Conservation (phyloP, 768 basidiomycete genomes). For the Boletus speciosus region DNA sequence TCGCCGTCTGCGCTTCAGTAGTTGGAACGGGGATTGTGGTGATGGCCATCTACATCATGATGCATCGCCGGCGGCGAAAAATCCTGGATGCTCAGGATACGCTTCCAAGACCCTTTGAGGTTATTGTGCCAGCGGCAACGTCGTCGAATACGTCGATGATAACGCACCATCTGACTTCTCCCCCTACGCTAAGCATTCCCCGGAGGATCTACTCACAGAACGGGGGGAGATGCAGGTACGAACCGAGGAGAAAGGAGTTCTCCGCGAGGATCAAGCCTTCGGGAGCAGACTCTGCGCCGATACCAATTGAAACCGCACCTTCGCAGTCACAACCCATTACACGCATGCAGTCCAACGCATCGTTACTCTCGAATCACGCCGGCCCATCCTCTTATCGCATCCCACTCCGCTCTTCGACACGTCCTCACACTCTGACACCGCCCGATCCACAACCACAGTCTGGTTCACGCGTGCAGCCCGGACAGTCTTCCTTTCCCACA, state of each 20-base stretch:
- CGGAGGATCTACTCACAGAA: background rate
- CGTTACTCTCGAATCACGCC: background rate
- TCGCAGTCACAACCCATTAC: background rate
- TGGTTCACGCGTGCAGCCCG: background rate
- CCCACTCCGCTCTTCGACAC: background rate
- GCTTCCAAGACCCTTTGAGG: slow-evolving; percentile 25
- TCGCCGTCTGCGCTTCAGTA: slow-evolving; percentile 24
- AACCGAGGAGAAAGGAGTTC: background rate
- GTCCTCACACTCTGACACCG: background rate
- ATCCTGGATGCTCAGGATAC: slow-evolving; percentile 20
- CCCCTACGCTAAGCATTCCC: slow-evolving; percentile 2
- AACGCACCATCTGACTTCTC: background rate
- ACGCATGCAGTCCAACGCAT: slow-evolving; percentile 2
- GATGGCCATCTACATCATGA: slow-evolving; percentile 15
- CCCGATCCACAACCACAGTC: background rate
- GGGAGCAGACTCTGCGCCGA: background rate
- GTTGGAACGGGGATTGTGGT: slow-evolving; percentile 17
- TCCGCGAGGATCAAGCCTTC: background rate
- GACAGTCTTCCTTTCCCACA: background rate
- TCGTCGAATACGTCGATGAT: background rate
- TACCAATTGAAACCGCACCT: background rate
- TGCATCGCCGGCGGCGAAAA: slow-evolving; percentile 13
- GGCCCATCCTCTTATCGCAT: background rate
- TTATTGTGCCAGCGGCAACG: slow-evolving; percentile 9
- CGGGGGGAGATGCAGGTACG: background rate